Evolutionary conservation across 2,329 filamentous ascomycete genomes (phyloP), one percentile per base, ranked within the genome.

Genomic region (Eurotiales sp.): DNA sequence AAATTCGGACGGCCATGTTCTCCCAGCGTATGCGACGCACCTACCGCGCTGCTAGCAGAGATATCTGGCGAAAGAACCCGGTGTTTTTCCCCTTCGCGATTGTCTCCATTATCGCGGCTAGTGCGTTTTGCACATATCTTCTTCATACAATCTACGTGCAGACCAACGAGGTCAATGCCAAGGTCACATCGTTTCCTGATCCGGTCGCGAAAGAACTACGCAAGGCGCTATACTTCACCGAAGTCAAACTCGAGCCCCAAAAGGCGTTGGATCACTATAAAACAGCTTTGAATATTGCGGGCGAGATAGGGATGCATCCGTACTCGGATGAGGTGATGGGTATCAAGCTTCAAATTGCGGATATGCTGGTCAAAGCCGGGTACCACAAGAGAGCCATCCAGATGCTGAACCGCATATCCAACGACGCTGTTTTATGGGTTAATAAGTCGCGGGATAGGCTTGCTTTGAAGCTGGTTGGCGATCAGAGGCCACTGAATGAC

Each of bases 311-410:
- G 0, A 82, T 99, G 74, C 90, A 97, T 64, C 89, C 88, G 0
- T 95, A 91, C 66, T 91, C 88, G 3, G 88, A 96, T 60, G 91
- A 96, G 66, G 85, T 96, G 29, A 78, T 96, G 59, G 93, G 93
- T 8, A 84, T 97, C 47, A 89, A 90, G 64, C 85, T 97, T 46
- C 84, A 91, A 65, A 77, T 95, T 8, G 84, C 89, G 1, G 79
- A 80, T 8, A 84, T 95, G 77, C 78, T 96, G 56, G 89, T 96
- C 69, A 85, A 86, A 63, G 81, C 88, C 14, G 79, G 84, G 27
- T 82, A 86, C 61, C 84, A 84, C 62, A 77, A 81, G 19, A 81
- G 84, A 52, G 84, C 90, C 0, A 84, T 88, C 52, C 81, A 88
- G 45, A 83, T 96, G 3, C 72, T 96, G 27, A 88, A 95, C 67